Evolutionary conservation across 2,329 filamentous ascomycete genomes (phyloP), one percentile per base, ranked within the genome.

Genomic region (Ophiostoma himal-ulmi): DNA sequence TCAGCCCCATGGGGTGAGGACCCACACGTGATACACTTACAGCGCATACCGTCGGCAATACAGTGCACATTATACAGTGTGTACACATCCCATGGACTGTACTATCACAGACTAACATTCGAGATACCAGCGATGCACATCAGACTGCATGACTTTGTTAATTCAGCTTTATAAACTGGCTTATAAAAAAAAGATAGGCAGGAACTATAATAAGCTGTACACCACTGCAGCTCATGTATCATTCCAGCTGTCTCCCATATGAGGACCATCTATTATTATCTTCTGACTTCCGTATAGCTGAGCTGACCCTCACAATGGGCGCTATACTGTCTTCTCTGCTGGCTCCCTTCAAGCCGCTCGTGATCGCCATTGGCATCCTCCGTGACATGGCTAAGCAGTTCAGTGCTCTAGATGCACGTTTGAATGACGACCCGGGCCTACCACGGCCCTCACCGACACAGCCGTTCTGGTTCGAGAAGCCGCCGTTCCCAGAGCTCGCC

Each of bases 401-500:
- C 54, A 36, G 20, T 22, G 57, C 36, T 0, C 36, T 70, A 22
- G 30, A 70, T 37, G 37, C 30, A 1, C 68, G 71, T 13, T 39
- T 71, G 11, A 57, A 69, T 11, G 30, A 39, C 7, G 48, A 41
- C 5, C 69, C 67, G 1, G 71, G 71, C 14, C 64, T 72, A 30
- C 69, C 71, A n/a, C 52, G 22, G 34, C 2, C 62, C 5, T 36
- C 68, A 6, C 68, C 70, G 14, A 72, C 71, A 20, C 44, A 11
- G 26, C 39, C 71, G 4, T 72, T 70, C 62, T 72, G 70, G 71
- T 62, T 70, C 36, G 68, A 72, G 17, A 39, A 71, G 34, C 71
- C 71, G 37, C 71, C 71, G 36, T 69, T 71, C 48, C 71, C 72
- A 5, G 72, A 71, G 34, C 68, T 73, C 37, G 71, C 70, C n/a